Conservation (phyloP, 305 asterid species). For the Nicotiana rustica region DNA sequence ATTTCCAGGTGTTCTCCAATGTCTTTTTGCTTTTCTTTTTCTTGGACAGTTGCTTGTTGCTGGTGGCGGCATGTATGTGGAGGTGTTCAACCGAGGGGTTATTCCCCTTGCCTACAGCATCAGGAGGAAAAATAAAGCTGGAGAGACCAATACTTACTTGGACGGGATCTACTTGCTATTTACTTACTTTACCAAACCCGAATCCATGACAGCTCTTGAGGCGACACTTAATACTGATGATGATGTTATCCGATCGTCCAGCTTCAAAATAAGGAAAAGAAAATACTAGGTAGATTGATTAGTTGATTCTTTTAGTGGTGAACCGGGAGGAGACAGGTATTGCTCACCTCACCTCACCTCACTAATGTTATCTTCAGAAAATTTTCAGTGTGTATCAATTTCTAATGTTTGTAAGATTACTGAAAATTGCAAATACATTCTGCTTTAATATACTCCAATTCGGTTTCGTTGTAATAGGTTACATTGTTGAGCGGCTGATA, state of each 20-base stretch:
- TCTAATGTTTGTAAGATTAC: not conserved
- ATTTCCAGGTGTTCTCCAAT: not conserved
- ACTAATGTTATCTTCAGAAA: not conserved
- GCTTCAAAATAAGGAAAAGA: constrained; percentile 82
- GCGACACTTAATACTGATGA: constrained; percentile 66
- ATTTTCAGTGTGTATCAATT: not conserved
- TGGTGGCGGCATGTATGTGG: constrained; percentile 92
- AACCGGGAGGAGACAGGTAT: not conserved
- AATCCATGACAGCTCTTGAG: constrained; percentile 56
- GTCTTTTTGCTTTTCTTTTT: constrained; percentile 18
- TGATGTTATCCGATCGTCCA: constrained; percentile 72
- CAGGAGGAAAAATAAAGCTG: constrained; percentile 78
- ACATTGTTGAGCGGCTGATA: not conserved
- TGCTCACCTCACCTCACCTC: not conserved
- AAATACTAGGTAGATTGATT: constrained; percentile 41
- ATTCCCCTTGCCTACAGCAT: constrained; percentile 88
- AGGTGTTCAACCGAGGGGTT: constrained; percentile 89
- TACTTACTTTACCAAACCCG: constrained; percentile 89
- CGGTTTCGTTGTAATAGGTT: not conserved
- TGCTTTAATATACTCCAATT: not conserved
- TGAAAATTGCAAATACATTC: not conserved
- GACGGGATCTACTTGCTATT: constrained; percentile 89
- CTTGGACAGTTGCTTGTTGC: constrained; percentile 77
- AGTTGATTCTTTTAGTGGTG: constrained; percentile 11
- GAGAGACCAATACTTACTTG: constrained; percentile 83